phyloP scores from a whole-genome alignment of 768 basidiomycete species.

The Lentinula guzmanii region DNA sequence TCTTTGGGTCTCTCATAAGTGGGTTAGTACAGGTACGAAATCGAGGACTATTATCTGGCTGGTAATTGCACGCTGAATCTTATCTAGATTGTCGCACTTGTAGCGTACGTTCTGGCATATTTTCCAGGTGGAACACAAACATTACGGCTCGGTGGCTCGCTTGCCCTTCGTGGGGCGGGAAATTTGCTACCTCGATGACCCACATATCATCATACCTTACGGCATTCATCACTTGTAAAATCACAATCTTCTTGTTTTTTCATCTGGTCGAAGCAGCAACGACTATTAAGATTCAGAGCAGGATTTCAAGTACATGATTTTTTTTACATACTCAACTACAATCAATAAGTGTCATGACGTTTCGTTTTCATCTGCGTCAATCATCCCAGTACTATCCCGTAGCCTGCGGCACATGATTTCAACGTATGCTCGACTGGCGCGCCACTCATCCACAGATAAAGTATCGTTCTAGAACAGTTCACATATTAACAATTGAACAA shows the following conservation, averaged over 20 bases:
- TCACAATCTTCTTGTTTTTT: not conserved
- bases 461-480: constrained; percentile 30
- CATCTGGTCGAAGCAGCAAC: not conserved
- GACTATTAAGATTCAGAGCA: too few species aligned
- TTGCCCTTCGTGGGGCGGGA: constrained; percentile 80
- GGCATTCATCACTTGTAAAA: not conserved
- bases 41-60: not conserved
- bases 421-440: constrained; percentile 63
- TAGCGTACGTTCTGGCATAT: constrained; percentile 89
- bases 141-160: constrained; percentile 69
- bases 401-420: constrained; percentile 72
- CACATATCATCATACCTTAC: not conserved
- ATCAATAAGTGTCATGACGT: not conserved
- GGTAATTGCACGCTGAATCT: not conserved
- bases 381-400: constrained; percentile 56
- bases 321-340: not conserved
- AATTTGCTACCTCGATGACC: constrained; percentile 72
- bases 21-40: constrained; percentile 69
- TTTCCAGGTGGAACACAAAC: constrained; percentile 90
- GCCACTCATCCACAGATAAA: constrained; percentile 46
- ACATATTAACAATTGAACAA: constrained; percentile 9
- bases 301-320: not conserved
- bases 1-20: constrained; percentile 78
- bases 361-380: constrained; percentile 22
- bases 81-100: constrained; percentile 66